phyloP scores from a whole-genome alignment of 176 grass and related monocot species.

The Musa itinerans region DNA sequence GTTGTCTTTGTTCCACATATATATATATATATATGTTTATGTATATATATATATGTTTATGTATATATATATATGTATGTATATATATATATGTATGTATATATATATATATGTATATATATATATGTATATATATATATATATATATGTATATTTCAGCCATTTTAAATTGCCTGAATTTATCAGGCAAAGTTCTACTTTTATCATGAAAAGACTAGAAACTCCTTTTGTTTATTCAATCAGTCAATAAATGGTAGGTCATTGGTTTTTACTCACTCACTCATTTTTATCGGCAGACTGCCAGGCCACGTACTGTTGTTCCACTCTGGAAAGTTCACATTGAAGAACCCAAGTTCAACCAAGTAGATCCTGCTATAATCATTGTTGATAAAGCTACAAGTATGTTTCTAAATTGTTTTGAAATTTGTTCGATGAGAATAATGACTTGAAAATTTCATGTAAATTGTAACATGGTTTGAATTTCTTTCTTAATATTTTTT shows the following conservation, averaged over 20 bases:
- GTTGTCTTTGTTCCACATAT: too few relatives aligned
- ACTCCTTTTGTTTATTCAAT: neutral
- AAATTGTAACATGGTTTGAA: neutral
- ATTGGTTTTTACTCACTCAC: neutral
- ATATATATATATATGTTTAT: too few relatives aligned
- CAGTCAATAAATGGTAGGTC: neutral
- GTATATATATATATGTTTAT: too few relatives aligned
- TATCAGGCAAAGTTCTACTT: neutral
- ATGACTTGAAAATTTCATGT: neutral
- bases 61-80: too few relatives aligned
- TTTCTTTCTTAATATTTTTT: neutral
- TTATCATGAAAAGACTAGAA: neutral
- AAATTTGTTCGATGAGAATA: neutral
- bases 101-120: too few relatives aligned
- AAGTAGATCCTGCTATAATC: slow-evolving; percentile 46
- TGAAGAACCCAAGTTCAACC: slow-evolving; percentile 71
- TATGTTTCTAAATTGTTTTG: slow-evolving; percentile 40
- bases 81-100: too few relatives aligned
- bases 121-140: too few relatives aligned
- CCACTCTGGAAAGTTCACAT: slow-evolving; percentile 76
- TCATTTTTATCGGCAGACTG: slow-evolving; percentile 30
- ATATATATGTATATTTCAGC: too few relatives aligned
- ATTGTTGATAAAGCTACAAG: slow-evolving; percentile 78
- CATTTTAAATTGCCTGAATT: too few relatives aligned
- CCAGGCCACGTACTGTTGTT: slow-evolving; percentile 54